Conservation (phyloP, 192 early-diverging fungal genomes). For the Coemansia sp. region DNA sequence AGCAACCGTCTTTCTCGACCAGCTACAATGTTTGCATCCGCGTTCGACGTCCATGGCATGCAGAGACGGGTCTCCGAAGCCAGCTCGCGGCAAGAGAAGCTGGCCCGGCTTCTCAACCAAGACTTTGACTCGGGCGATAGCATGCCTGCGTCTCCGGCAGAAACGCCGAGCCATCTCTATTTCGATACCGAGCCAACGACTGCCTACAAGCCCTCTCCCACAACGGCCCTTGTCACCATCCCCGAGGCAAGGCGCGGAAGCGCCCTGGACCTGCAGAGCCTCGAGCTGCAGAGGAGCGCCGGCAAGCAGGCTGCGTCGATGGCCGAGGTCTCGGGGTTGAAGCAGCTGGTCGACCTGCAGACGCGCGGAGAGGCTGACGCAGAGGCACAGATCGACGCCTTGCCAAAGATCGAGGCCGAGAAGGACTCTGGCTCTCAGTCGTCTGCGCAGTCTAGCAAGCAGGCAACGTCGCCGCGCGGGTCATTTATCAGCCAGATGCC, state of each 20-base stretch:
- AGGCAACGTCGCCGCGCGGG: neutral
- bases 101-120: slow-evolving; percentile 36
- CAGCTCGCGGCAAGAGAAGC: slow-evolving; percentile 39
- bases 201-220: neutral
- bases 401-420: neutral
- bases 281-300: neutral
- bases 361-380: neutral
- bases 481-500: slow-evolving; percentile 9
- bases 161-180: slow-evolving; percentile 15
- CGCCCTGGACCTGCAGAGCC: slow-evolving; percentile 1
- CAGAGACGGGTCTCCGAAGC: slow-evolving; percentile 29
- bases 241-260: slow-evolving; percentile 20
- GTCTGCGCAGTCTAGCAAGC: neutral
- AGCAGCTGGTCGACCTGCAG: neutral
- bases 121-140: slow-evolving; percentile 35
- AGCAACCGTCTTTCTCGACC: slow-evolving; percentile 26
- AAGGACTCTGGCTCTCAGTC: neutral
- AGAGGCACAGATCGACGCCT: neutral
- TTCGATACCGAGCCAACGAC: slow-evolving; percentile 7
- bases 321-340: neutral
- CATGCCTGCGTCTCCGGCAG: slow-evolving; percentile 33
- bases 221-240: slow-evolving; percentile 11
- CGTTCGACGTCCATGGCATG: slow-evolving; percentile 11
- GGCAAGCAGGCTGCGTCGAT: neutral
- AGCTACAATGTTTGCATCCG: slow-evolving; percentile 39